Evolutionary conservation across 352 stramenopile species (phyloP).

Genomic region (Aphanomyces invadans): DNA sequence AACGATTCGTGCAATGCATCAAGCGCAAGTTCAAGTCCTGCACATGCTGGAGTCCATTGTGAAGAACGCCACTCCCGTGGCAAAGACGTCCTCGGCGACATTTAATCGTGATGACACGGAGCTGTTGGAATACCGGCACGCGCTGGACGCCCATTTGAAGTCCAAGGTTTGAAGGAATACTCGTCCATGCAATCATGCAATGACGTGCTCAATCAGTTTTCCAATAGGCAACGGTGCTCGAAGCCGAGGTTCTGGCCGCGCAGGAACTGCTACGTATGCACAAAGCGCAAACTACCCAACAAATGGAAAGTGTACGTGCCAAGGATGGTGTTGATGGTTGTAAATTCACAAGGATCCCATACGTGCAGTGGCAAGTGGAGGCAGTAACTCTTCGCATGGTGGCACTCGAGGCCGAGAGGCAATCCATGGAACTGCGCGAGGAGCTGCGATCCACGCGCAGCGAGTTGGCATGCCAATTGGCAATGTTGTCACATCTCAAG

Average conservation of each 20-base stretch:
- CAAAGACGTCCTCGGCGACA: not conserved
- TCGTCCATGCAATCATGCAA: too few relatives aligned
- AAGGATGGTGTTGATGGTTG: not conserved
- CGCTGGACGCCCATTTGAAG: not conserved
- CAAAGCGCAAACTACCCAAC: not conserved
- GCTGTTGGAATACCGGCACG: not conserved
- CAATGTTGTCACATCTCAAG: not conserved
- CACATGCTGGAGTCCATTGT: not conserved
- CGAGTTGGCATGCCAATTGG: constrained; percentile 16
- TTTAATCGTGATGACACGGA: not conserved
- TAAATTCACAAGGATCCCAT: not conserved
- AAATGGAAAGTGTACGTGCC: not conserved
- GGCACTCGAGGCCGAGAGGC: not conserved
- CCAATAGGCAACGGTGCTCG: constrained; percentile 16
- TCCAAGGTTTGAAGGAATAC: not conserved
- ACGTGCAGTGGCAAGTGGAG: constrained; percentile 15
- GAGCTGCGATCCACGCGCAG: constrained; percentile 1
- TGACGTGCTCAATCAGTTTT: too few relatives aligned
- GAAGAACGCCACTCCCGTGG: not conserved
- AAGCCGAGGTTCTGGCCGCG: constrained; percentile 6
- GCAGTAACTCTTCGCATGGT: not conserved
- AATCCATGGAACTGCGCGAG: not conserved
- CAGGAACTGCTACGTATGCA: constrained; percentile 11
- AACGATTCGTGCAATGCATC: constrained; percentile 4
- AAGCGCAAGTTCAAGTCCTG: constrained; percentile 1